Conservation (phyloP, 305 asterid species). For the Ilex paraguariensis region DNA sequence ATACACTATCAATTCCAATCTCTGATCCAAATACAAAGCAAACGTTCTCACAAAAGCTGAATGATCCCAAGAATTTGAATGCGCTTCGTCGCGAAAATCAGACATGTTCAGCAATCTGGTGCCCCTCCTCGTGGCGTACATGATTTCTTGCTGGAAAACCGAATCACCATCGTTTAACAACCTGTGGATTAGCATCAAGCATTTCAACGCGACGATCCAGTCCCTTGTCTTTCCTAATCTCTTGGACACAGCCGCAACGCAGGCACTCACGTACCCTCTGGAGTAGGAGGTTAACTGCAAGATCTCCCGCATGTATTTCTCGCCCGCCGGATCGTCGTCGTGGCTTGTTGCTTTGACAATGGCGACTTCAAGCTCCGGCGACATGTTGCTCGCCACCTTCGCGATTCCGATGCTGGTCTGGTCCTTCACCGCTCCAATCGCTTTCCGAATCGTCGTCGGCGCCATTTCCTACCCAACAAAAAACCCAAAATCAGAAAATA, state of each 20-base stretch:
- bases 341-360: constrained; percentile 86
- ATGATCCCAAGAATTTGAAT: constrained; percentile 82
- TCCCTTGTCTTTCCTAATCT: constrained; percentile 82
- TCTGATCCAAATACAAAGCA: constrained; percentile 76
- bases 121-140: constrained; percentile 80
- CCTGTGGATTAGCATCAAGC: constrained; percentile 69
- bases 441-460: constrained; percentile 75
- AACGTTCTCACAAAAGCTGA: constrained; percentile 79
- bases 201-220: constrained; percentile 90
- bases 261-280: constrained; percentile 63
- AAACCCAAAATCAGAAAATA: not conserved
- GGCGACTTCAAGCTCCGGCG: constrained; percentile 85
- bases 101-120: constrained; percentile 69
- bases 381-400: constrained; percentile 72
- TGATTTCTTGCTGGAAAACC: constrained; percentile 63
- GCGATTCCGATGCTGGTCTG: constrained; percentile 88
- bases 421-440: constrained; percentile 91
- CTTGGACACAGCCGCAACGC: constrained; percentile 53
- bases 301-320: constrained; percentile 66
- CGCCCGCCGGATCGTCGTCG: constrained; percentile 80
- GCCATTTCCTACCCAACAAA: constrained; percentile 37
- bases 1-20: constrained; percentile 59
- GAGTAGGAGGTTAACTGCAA: constrained; percentile 64
- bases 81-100: constrained; percentile 89
- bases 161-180: constrained; percentile 63